Base-by-base conservation (phyloP, 352 stramenopile species). In the Pythium insidiosum region DNA sequence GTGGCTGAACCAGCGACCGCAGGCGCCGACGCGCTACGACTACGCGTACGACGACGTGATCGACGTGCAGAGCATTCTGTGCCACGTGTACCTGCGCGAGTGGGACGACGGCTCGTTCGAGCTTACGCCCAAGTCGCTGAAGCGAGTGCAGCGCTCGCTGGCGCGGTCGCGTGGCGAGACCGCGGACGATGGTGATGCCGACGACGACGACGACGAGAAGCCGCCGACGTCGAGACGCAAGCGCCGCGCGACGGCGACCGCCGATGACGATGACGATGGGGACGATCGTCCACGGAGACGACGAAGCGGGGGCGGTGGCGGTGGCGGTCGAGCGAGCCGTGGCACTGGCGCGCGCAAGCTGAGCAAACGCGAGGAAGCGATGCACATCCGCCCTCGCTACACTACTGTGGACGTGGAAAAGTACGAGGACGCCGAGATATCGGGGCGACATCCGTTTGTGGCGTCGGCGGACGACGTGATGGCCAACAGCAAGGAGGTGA, bases 31-130 rank as follows among this genome's bases (percentile, higher is more conserved):
- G 16, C 47, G 58, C 11, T 90, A 88, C 46, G 53, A 63, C 33
- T 59, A 64, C 22, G 71, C 68, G 16, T 83, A 72, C 39, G 64
- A 88, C 54, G 78, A 90, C 34, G 47, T 63, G 19, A 55, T 86
- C 16, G 62, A 73, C 24, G 74, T 88, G 7, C 56, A 70, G 26
- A 71, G 68, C 18, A 90, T 90, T 37, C 36, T 90, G 45, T 90
- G 78, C 31, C 73, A 88, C 41, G 69, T 88, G 3, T 84, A 66
- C 22, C 46, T 88, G 40, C 38, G 56, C 5, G 75, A 88, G 44
- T 47, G 67, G 21, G 49, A 44, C 1, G 58, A 64, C 21, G 48
- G 47, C 5, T 34, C 56, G 26, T 40, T 84, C 10, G 69, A 88
- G 45, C 57, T 85, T 43, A 88, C 75, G 23, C 33, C 62, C 50